phyloP scores from a whole-genome alignment of 106 monocot genomes.

The Acorus calamus region DNA sequence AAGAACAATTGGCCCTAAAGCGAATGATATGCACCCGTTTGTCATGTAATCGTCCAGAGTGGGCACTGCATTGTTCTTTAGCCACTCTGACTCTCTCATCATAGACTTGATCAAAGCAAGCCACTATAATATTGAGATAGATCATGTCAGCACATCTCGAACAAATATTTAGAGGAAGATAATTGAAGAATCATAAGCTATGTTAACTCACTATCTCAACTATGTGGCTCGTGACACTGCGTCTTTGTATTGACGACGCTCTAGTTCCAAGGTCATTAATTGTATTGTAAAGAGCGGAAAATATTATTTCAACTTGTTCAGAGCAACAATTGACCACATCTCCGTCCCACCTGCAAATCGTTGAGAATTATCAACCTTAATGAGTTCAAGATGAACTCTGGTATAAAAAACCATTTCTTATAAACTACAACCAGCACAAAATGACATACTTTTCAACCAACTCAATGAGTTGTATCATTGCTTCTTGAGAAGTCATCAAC shows the following conservation, averaged over 20 bases:
- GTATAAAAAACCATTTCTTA: not conserved
- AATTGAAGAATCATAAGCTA: too few species aligned
- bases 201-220: conserved; percentile 52
- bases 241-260: conserved; percentile 44
- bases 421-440: not conserved
- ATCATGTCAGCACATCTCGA: not conserved
- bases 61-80: conserved; percentile 38
- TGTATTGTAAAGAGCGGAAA: conserved; percentile 46
- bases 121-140: conserved; percentile 41
- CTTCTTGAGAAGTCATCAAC: conserved; percentile 86
- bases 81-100: conserved; percentile 79
- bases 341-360: conserved; percentile 49
- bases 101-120: conserved; percentile 56
- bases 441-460: conserved; percentile 53
- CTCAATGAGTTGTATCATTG: conserved; percentile 36
- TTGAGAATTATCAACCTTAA: not conserved
- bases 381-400: too few species aligned
- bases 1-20: conserved; percentile 75
- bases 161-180: too few species aligned
- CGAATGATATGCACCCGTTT: conserved; percentile 80
- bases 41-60: conserved; percentile 58
- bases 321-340: conserved; percentile 36
- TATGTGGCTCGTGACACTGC: conserved; percentile 46
- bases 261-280: conserved; percentile 59
- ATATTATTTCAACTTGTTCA: conserved; percentile 62